Percentiles rank a stretch among this genome's conserved stretches.
Conservation (phyloP, 1,284 basidiomycete genomes). For the Ceratobasidium sp. region DNA sequence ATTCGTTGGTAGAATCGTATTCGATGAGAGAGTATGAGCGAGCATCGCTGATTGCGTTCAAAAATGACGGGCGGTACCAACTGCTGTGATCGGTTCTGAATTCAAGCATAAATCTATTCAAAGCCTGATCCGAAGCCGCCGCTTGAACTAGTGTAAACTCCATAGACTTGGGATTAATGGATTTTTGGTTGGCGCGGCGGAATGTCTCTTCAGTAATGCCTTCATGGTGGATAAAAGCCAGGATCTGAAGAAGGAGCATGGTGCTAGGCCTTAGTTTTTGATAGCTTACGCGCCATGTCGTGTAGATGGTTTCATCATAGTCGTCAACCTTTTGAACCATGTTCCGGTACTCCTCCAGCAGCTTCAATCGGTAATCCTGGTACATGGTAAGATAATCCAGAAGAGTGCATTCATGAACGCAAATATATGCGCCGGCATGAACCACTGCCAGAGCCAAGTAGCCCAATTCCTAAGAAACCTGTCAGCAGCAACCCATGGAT, state of each 20-base stretch:
- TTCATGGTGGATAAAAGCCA: constrained; percentile 19
- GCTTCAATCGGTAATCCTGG: neutral
- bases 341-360: neutral
- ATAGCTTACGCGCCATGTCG: constrained; percentile 19
- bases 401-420: constrained; percentile 9
- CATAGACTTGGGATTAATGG: neutral
- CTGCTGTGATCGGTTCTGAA: neutral
- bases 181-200: neutral
- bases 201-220: constrained; percentile 13
- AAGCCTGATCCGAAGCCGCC: neutral
- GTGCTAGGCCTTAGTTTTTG: neutral
- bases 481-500: neutral
- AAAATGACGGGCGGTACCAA: neutral
- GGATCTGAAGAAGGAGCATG: neutral
- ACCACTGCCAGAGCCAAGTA: too few relatives aligned
- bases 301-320: constrained; percentile 16
- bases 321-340: neutral
- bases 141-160: neutral
- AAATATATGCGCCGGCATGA: constrained; percentile 33
- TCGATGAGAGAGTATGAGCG: constrained; percentile 26
- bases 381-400: neutral
- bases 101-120: neutral
- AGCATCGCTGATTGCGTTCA: constrained; percentile 18
- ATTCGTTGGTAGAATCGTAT: neutral
- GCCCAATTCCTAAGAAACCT: neutral